Base-by-base conservation (phyloP, 169 alveolate genomes). In the Plasmodium gaboni region DNA sequence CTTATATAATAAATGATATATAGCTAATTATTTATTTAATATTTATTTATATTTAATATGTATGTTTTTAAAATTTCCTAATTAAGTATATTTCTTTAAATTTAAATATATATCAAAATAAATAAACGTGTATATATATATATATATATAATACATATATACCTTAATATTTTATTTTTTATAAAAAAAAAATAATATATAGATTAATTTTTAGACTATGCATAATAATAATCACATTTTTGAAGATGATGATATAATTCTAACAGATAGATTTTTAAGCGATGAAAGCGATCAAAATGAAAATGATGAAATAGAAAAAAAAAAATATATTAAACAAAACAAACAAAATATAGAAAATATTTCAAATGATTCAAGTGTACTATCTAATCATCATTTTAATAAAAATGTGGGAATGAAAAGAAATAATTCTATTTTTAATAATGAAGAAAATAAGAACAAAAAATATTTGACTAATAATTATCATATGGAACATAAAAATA, bases 181-280 rank as follows among this genome's bases (percentile, higher is more conserved):
- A 12, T 1, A 22, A 8, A 15, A 72, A 4, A 1, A 55, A 1
- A 55, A 67, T 73, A 69, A 42, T 48, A 83, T 83, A 85, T 38
- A 38, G 2, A 5, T 38, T 38, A 38, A 38, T 38, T 38, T 38
- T 38, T 38, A 38, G 46, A 38, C 46, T 38, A 38, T 38, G 46
- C 46, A 38, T 38, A 38, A 38, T 19, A 61, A 53, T 63, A 19
- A 32, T 15, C 24, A 19, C 50, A 53, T 55, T 17, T 19, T 70
- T 50, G 88, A 87, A 64, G 89, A 55, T 9, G 70, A 22, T 51
- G 73, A 71, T 74, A 17, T 68, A 63, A 46, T 74, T 38, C 48
- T 87, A n/a, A 63, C 72, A 28, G 89, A 87, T 28, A 48, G 48
- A 3, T 85, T 74, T 68, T 73, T 51, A 24, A 67, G 71, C 44